A percentile compares a stretch with the other conserved stretches of the same genome.
These are phyloP conservation scores for Colletotrichum sp. DNA, from an alignment of 2,329 filamentous ascomycete genomes.

Conservation along the genomic window DNA sequence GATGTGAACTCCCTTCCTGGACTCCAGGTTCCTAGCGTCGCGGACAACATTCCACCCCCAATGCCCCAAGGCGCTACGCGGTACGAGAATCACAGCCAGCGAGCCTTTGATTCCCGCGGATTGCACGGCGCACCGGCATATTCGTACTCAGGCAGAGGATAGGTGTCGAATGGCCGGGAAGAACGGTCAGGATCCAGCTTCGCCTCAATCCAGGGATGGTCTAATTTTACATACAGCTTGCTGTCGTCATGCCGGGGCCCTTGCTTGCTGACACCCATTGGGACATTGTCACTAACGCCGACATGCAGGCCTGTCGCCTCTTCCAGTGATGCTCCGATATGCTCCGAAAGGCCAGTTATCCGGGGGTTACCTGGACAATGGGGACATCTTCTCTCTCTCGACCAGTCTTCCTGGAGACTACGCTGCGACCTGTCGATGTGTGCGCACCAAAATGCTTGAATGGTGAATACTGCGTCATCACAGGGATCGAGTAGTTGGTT, in stretches of 20 bases:
- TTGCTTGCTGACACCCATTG: constrained; percentile 3
- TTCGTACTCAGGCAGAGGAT: neutral
- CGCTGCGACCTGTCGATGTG: neutral
- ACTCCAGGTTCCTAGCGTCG: neutral
- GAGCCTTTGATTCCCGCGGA: neutral
- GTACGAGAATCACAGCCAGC: neutral
- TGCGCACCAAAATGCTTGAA: neutral
- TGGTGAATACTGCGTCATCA: neutral
- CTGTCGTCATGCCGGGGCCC: neutral
- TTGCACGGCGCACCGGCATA: neutral
- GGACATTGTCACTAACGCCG: neutral
- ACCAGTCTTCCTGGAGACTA: neutral
- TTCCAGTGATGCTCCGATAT: neutral
- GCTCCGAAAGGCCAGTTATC: neutral
- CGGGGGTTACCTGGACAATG: neutral
- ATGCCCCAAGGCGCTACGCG: neutral
- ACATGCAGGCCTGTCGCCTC: neutral
- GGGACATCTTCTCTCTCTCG: neutral
- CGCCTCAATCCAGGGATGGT: constrained; percentile 12
- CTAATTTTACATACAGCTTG: neutral
- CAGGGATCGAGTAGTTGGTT: neutral
- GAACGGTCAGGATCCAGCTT: constrained; percentile 6
- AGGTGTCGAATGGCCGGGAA: neutral
- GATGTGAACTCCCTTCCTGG: neutral
- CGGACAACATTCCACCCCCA: neutral